Base-by-base conservation (phyloP, 1,284 basidiomycete species). In the Rhodotorula glutinis region DNA sequence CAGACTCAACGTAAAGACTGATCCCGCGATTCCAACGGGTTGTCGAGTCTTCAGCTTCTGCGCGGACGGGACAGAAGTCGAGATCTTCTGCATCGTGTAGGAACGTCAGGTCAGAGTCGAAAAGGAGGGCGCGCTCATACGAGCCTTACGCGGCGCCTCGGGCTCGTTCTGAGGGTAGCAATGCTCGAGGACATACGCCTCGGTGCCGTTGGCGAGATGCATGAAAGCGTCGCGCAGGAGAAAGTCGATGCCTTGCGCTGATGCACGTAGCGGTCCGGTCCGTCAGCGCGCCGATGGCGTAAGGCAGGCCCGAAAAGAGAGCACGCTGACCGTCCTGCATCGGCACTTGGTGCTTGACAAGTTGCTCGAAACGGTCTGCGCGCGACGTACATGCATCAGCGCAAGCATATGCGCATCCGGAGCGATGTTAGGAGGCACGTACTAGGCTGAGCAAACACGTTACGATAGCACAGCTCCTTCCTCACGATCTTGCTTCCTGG, bases 131-230 rank as follows among this genome's bases (percentile, higher is more conserved):
- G 44, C 10, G 23, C 21, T 47, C 4, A n/a, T 21, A 21, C 21
- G 46, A 23, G 46, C n/a, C 21, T n/a, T 11, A 38, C 33, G 7
- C 33, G 11, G 33, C 33, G 33, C 33, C 43, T 44, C 43, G n/a
- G 49, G 49, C 25, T 51, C 49, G 49, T 51, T 16, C 17, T 51
- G 49, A 23, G 49, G 49, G 49, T 51, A 51, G 49, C 49, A 51
- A n/a, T 51, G 25, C 11, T 51, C 49, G 49, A 51, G 23, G 13
- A 25, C 25, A 25, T 51, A 51, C 25, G 49, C n/a, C 25, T 27
- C n/a, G 13, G 49, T 51, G 13, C 49, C 49, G 25, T 51, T 51
- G 23, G 11, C 49, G n/a, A 51, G 25, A 4, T 16, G n/a, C 3
- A 27, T 16, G n/a, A 51, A 5, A 8, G 25, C 49, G 49, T 51